Conservation (phyloP, 2,329 filamentous ascomycete genomes). For the Westerdykella aurantiaca region DNA sequence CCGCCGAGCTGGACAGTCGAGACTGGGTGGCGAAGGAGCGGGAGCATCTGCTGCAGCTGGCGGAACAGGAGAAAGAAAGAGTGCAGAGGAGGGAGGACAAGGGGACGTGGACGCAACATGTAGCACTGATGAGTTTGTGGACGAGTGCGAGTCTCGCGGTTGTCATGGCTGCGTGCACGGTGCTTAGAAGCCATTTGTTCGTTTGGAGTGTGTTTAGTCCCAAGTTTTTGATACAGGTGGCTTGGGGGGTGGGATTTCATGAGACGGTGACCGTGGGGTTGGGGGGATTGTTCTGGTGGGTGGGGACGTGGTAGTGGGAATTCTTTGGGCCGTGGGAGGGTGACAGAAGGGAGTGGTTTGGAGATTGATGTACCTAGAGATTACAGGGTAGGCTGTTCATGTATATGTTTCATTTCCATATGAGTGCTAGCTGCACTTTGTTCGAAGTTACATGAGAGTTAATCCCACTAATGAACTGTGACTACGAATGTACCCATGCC, state of each 20-base stretch:
- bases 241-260: slow-evolving; percentile 82
- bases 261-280: slow-evolving; percentile 43
- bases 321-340: neutral
- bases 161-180: slow-evolving; percentile 85
- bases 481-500: too few relatives aligned
- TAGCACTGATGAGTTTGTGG: slow-evolving; percentile 65
- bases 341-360: neutral
- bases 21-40: slow-evolving; percentile 30
- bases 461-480: too few relatives aligned
- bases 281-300: slow-evolving; percentile 28
- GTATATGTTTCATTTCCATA: too few relatives aligned
- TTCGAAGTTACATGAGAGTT: too few relatives aligned
- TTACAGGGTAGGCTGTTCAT: too few relatives aligned
- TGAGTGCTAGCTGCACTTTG: too few relatives aligned
- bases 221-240: slow-evolving; percentile 88
- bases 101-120: slow-evolving; percentile 41
- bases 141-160: slow-evolving; percentile 58
- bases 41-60: slow-evolving; percentile 18
- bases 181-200: slow-evolving; percentile 81
- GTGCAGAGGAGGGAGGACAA: slow-evolving; percentile 5
- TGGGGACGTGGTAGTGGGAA: slow-evolving; percentile 21
- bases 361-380: neutral
- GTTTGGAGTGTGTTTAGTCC: slow-evolving; percentile 99
- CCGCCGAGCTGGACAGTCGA: slow-evolving; percentile 11
- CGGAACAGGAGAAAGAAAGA: slow-evolving; percentile 10